phyloP scores from a whole-genome alignment of 108 stramenopile species.

The Nitzschia sp. region DNA sequence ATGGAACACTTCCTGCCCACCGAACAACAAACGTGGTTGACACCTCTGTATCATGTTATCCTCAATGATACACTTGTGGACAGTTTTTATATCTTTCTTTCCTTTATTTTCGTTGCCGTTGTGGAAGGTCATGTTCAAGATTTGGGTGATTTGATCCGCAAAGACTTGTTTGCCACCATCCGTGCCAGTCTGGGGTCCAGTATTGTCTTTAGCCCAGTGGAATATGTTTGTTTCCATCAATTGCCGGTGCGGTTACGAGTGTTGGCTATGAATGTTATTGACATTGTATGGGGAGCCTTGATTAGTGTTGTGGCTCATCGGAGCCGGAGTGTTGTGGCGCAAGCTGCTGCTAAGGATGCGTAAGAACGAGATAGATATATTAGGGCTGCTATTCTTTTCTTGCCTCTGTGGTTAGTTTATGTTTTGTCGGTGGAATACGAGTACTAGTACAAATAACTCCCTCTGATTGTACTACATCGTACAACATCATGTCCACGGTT shows the following conservation, averaged over 20 bases:
- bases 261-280: slow-evolving; percentile 69
- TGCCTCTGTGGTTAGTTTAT: too few relatives aligned
- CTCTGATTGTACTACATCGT: too few relatives aligned
- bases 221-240: slow-evolving; percentile 67
- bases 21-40: slow-evolving; percentile 8
- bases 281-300: slow-evolving; percentile 72
- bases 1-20: slow-evolving; percentile 65
- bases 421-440: too few relatives aligned
- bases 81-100: slow-evolving; percentile 57
- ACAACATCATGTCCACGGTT: too few relatives aligned
- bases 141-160: slow-evolving; percentile 33
- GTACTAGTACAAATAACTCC: too few relatives aligned
- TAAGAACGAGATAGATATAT: too few relatives aligned
- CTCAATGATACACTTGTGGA: slow-evolving; percentile 59
- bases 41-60: slow-evolving; percentile 53
- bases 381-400: too few relatives aligned
- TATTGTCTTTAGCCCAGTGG: slow-evolving; percentile 48
- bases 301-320: slow-evolving; percentile 69
- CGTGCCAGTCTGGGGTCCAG: slow-evolving; percentile 59
- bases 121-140: slow-evolving; percentile 52
- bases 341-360: too few relatives aligned
- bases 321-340: slow-evolving; percentile 13
- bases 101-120: slow-evolving; percentile 51
- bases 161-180: slow-evolving; percentile 52
- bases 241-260: slow-evolving; percentile 64